Conservation (phyloP, 2,329 filamentous ascomycete species). For the Colletotrichum australisinense region DNA sequence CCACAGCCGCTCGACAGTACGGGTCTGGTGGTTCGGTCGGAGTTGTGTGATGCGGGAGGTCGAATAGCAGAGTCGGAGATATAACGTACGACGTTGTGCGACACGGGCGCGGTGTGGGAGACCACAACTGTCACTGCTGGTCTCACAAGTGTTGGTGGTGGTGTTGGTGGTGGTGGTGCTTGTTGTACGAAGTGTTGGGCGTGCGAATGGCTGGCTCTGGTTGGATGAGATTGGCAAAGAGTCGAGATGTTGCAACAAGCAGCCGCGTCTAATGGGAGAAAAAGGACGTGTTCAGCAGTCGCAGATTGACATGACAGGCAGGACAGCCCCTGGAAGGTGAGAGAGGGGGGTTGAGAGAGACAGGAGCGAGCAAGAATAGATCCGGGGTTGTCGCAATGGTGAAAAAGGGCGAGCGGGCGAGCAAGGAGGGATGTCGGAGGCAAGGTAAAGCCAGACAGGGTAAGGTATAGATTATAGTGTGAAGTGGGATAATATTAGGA, state of each 20-base stretch:
- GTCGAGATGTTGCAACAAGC: neutral
- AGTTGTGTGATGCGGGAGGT: conserved; percentile 23
- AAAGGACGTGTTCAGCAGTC: conserved; percentile 23
- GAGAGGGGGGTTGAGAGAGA: conserved; percentile 17
- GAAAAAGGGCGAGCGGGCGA: conserved; percentile 17
- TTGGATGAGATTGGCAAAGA: conserved; percentile 10
- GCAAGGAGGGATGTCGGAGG: conserved; percentile 23
- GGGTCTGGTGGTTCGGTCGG: conserved; percentile 14
- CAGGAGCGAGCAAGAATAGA: conserved; percentile 20
- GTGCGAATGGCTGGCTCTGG: neutral
- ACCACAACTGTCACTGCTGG: conserved; percentile 19
- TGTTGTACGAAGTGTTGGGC: neutral
- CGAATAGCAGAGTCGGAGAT: neutral
- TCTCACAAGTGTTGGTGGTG: conserved; percentile 13
- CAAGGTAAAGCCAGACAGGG: conserved; percentile 27
- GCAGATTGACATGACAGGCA: conserved; percentile 33
- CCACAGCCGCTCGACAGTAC: conserved; percentile 23
- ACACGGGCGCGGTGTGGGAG: conserved; percentile 23
- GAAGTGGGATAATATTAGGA: conserved; percentile 33
- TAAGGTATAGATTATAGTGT: conserved; percentile 33
- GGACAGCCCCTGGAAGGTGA: conserved; percentile 28
- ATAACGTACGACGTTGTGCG: conserved; percentile 12
- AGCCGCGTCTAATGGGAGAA: conserved; percentile 3
- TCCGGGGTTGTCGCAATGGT: conserved; percentile 26
- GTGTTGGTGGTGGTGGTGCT: neutral